A percentile compares a stretch with the other conserved stretches of the same genome.
phyloP scores from a whole-genome alignment of 2,329 filamentous ascomycete genomes.

The Botryotinia globosa region DNA sequence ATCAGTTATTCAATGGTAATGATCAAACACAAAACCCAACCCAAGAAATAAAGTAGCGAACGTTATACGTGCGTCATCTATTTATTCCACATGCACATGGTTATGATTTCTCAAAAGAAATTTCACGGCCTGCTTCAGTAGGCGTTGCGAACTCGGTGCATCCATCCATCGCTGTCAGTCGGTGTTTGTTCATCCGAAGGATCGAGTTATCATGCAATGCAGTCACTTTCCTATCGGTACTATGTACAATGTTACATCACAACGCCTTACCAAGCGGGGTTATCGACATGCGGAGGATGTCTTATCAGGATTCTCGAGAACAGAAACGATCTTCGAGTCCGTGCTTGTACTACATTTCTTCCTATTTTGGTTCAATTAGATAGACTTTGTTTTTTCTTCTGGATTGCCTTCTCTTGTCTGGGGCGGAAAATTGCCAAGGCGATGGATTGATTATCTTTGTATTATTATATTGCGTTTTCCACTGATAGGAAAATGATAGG shows the following conservation, averaged over 20 bases:
- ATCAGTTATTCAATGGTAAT: constrained; percentile 49
- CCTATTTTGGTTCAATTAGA: background rate
- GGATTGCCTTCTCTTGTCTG: background rate
- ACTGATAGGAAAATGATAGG: background rate
- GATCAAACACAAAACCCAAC: constrained; percentile 43
- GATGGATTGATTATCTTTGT: background rate
- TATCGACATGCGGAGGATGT: background rate
- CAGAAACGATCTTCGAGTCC: background rate
- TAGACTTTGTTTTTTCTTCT: background rate
- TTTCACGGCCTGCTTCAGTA: background rate
- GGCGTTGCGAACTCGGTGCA: background rate
- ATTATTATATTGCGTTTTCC: background rate
- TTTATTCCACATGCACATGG: background rate
- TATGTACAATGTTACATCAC: background rate
- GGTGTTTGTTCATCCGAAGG: background rate
- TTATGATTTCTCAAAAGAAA: background rate
- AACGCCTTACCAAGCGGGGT: background rate
- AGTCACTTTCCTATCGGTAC: background rate
- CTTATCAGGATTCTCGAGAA: background rate
- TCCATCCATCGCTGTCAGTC: background rate
- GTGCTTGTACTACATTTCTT: background rate
- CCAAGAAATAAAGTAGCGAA: constrained; percentile 25
- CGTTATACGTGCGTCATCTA: background rate
- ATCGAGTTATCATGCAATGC: background rate
- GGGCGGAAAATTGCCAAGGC: background rate